Conservation (phyloP, 306 rosid species). For the Hippophae tibetana region DNA sequence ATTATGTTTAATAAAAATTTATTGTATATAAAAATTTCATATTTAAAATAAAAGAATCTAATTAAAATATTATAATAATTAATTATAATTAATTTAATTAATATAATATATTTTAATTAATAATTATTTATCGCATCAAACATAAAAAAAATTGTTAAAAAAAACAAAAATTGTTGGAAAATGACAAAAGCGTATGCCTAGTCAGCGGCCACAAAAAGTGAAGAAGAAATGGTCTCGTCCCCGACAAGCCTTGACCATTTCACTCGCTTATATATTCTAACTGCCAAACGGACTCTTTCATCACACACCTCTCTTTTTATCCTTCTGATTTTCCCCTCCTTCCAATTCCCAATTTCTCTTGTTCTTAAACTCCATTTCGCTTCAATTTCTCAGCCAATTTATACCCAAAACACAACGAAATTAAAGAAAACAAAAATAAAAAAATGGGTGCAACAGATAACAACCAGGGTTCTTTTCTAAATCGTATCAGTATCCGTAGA, state of each 20-base stretch:
- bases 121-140: no score
- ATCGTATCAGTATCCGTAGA: slow-evolving; percentile 79
- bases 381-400: neutral
- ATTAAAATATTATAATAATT: no score
- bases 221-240: slow-evolving; percentile 32
- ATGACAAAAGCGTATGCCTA: neutral
- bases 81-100: no score
- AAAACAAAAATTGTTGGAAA: slow-evolving; percentile 10
- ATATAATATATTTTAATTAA: no score
- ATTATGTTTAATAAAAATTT: no score
- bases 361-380: neutral
- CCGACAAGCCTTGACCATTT: slow-evolving; percentile 26
- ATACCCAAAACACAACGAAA: neutral
- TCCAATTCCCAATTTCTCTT: neutral
- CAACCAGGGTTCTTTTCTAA: slow-evolving; percentile 72
- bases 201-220: slow-evolving; percentile 26
- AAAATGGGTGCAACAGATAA: slow-evolving; percentile 67
- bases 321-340: neutral
- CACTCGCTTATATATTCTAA: slow-evolving; percentile 15
- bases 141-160: no score
- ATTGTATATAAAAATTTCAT: no score
- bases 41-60: no score
- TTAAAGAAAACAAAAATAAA: neutral
- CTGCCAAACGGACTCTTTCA: slow-evolving; percentile 20
- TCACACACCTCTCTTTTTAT: slow-evolving; percentile 16